A percentile compares a stretch with the other conserved stretches of the same genome.
phyloP scores from a whole-genome alignment of 768 basidiomycete genomes.

The Boletales sp. region DNA sequence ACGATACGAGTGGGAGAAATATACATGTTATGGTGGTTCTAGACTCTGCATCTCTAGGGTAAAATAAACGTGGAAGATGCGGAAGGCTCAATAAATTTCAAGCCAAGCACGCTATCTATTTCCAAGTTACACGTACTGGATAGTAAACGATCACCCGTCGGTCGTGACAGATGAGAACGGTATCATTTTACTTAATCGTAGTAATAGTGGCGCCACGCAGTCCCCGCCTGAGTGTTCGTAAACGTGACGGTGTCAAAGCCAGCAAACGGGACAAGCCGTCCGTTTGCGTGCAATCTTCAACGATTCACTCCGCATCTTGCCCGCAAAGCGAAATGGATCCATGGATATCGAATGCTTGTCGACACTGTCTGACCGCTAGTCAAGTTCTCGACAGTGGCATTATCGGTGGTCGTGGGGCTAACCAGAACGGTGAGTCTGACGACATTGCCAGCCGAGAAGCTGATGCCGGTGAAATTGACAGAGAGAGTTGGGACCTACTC shows the following conservation, averaged over 20 bases:
- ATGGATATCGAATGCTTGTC: not conserved
- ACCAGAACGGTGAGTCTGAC: not conserved
- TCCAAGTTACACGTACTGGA: not conserved
- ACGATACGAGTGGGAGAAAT: too few species aligned
- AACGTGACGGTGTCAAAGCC: slow-evolving; percentile 2
- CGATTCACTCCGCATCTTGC: slow-evolving; percentile 1
- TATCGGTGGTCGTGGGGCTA: not conserved
- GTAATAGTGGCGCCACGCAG: not conserved
- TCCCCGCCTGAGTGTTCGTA: not conserved
- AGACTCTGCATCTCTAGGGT: too few species aligned
- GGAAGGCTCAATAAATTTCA: too few species aligned
- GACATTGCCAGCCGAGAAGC: not conserved
- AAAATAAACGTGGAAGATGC: too few species aligned
- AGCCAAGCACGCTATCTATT: too few species aligned
- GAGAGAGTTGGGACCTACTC: not conserved
- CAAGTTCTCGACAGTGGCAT: not conserved
- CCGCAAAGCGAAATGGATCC: not conserved
- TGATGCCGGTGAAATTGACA: not conserved
- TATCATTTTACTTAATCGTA: not conserved
- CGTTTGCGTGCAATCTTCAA: not conserved
- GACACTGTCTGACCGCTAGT: not conserved
- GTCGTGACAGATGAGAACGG: slow-evolving; percentile 1
- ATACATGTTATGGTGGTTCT: too few species aligned
- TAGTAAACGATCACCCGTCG: not conserved
- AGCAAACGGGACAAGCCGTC: not conserved